These are phyloP conservation scores for Fusarium redolens DNA, from an alignment of 2,329 filamentous ascomycete species.

Conservation along the genomic window DNA sequence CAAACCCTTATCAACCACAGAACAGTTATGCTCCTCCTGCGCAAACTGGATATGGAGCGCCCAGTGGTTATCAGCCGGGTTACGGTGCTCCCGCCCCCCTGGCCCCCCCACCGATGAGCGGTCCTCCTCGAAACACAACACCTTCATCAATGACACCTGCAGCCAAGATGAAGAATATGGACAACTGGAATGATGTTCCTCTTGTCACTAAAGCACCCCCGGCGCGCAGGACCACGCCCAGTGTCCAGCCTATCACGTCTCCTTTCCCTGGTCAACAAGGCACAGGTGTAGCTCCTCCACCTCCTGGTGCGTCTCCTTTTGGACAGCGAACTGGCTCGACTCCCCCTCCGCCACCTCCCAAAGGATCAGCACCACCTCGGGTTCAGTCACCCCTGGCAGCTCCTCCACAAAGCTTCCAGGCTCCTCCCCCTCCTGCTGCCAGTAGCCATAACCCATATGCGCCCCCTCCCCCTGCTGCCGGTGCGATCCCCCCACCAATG, in stretches of 20 bases:
- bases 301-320: constrained; percentile 61
- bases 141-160: constrained; percentile 74
- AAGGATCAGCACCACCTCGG: constrained; percentile 76
- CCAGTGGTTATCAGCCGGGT: constrained; percentile 61
- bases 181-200: constrained; percentile 95
- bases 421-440: constrained; percentile 60
- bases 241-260: constrained; percentile 74
- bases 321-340: constrained; percentile 72
- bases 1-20: constrained; percentile 51
- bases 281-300: constrained; percentile 67
- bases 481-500: constrained; percentile 69
- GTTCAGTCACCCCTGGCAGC: constrained; percentile 77
- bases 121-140: constrained; percentile 68
- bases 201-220: constrained; percentile 78
- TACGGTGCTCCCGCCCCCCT: constrained; percentile 51
- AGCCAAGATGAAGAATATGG: constrained; percentile 75
- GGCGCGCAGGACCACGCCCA: constrained; percentile 80
- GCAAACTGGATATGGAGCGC: constrained; percentile 54
- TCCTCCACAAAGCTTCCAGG: constrained; percentile 61
- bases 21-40: constrained; percentile 37
- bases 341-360: constrained; percentile 85
- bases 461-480: constrained; percentile 69
- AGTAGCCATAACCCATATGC: constrained; percentile 70
- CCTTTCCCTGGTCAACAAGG: constrained; percentile 78
- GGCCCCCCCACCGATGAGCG: constrained; percentile 50